Conservation (phyloP, 2,329 filamentous ascomycete species). For the Ophiobolus disseminans region DNA sequence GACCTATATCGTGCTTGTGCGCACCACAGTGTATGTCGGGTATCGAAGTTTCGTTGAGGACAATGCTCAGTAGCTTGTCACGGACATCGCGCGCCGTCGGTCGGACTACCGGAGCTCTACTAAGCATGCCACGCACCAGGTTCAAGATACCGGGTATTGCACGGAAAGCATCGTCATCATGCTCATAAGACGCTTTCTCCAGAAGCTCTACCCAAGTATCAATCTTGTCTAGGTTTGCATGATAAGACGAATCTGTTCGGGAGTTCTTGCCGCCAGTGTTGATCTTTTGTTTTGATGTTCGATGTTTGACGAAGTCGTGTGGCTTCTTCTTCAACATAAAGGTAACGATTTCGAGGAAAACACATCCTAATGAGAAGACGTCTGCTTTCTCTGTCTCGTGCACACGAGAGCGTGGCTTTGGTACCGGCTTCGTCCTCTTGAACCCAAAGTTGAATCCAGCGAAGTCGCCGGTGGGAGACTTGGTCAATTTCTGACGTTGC, state of each 20-base stretch:
- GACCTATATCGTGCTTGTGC: conserved; percentile 39
- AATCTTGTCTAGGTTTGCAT: conserved; percentile 72
- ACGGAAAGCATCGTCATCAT: conserved; percentile 48
- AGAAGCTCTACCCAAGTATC: conserved; percentile 71
- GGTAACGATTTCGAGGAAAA: conserved; percentile 74
- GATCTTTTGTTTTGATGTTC: conserved; percentile 69
- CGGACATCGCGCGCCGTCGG: conserved; percentile 53
- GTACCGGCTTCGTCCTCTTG: conserved; percentile 36
- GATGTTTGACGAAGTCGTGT: conserved; percentile 70
- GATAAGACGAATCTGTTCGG: conserved; percentile 73
- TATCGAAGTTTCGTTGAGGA: conserved; percentile 40
- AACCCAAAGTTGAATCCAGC: conserved; percentile 49
- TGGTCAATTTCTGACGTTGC: conserved; percentile 44
- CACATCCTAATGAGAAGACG: conserved; percentile 75
- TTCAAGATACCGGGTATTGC: conserved; percentile 51
- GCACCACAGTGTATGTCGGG: conserved; percentile 45
- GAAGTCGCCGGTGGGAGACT: conserved; percentile 43
- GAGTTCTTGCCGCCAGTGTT: conserved; percentile 56
- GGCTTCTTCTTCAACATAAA: conserved; percentile 73
- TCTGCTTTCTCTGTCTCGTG: conserved; percentile 62
- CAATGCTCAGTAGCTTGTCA: conserved; percentile 44
- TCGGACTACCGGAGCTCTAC: conserved; percentile 48
- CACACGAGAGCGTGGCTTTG: conserved; percentile 34
- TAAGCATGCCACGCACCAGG: conserved; percentile 53
- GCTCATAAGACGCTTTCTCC: conserved; percentile 62